Conservation (phyloP, 2,329 filamentous ascomycete genomes). For the Botrytis fragariae region DNA sequence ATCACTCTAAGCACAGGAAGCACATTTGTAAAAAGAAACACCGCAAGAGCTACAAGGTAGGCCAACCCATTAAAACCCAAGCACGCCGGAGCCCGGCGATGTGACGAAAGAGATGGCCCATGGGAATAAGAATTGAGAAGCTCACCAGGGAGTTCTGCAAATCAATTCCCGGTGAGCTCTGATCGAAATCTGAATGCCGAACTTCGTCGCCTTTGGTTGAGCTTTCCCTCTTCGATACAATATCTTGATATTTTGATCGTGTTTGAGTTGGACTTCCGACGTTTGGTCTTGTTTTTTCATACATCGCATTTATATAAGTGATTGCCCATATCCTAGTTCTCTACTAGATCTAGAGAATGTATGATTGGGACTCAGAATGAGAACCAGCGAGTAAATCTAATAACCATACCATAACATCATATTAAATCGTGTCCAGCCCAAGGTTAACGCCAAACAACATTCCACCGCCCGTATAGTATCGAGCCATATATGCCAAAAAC, state of each 20-base stretch:
- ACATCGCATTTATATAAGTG: fast-evolving
- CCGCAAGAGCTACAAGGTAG: not conserved
- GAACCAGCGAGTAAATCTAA: not conserved
- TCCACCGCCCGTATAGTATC: not conserved
- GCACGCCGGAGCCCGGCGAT: not conserved
- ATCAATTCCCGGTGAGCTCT: not conserved
- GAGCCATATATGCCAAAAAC: not conserved
- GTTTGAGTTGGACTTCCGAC: not conserved
- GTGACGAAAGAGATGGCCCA: not conserved
- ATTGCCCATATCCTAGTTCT: not conserved
- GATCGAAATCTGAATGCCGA: not conserved
- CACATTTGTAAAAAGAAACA: not conserved
- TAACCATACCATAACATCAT: not conserved
- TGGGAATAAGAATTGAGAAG: not conserved
- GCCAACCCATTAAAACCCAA: not conserved
- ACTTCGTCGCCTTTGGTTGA: not conserved
- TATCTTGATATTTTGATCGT: not conserved
- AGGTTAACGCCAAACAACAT: not conserved
- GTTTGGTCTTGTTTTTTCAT: not conserved
- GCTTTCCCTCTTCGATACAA: not conserved
- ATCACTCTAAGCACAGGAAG: not conserved
- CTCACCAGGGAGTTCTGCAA: not conserved
- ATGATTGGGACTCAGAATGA: not conserved
- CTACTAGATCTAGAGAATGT: not conserved
- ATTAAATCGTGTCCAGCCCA: not conserved